Evolutionary conservation across 257 asterid species (phyloP).

Genomic region (Nicotiana tomentosiformis): DNA sequence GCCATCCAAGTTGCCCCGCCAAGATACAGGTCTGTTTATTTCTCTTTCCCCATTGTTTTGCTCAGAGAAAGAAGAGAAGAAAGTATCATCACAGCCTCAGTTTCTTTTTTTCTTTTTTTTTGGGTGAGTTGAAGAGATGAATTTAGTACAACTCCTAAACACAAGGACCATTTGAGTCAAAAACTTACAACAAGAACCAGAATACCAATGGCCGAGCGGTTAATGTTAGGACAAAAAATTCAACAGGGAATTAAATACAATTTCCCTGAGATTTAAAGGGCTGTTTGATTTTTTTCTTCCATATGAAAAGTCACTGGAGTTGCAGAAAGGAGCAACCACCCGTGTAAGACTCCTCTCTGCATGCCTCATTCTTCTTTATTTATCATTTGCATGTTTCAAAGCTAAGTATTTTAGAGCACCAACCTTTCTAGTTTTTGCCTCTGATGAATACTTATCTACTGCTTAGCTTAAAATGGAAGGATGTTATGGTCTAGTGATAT

Average conservation of each 20-base stretch:
- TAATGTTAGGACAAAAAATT: not conserved
- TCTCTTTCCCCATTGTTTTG: no score
- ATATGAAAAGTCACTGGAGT: not conserved
- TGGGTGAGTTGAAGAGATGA: not conserved
- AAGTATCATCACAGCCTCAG: not conserved
- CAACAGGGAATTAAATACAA: not conserved
- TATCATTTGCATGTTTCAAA: not conserved
- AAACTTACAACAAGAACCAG: not conserved
- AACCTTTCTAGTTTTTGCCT: not conserved
- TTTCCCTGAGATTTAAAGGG: not conserved
- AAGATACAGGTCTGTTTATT: not conserved
- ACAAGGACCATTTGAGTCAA: not conserved
- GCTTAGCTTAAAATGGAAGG: not conserved
- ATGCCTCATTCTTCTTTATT: not conserved
- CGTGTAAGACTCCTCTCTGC: not conserved
- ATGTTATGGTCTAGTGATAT: not conserved
- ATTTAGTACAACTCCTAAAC: not conserved
- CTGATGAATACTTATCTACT: not conserved
- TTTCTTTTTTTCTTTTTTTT: not conserved
- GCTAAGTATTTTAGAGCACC: not conserved
- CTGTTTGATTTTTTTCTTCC: not conserved
- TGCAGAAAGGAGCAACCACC: no score
- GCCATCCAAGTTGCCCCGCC: not conserved
- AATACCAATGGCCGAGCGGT: not conserved
- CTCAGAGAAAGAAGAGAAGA: not conserved